Evolutionary conservation across 2,329 filamentous ascomycete genomes (phyloP), one percentile per base, ranked within the genome.

Genomic region (Trichoderma atrobrunneum): DNA sequence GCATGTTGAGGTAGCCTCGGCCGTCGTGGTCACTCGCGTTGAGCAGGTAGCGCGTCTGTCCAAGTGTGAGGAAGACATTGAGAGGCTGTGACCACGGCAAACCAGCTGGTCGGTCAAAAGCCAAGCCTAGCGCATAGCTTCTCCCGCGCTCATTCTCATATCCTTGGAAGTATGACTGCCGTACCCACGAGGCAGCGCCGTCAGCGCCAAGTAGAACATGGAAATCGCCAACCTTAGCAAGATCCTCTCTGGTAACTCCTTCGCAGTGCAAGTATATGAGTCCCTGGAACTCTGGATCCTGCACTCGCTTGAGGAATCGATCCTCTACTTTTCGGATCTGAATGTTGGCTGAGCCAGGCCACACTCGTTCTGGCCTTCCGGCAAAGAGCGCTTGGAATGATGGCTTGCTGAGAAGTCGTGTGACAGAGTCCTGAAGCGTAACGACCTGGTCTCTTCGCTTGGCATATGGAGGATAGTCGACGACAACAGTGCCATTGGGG

Each of bases 251-350:
- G 0, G 76, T 79, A 1, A 80, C 75, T 0, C 76, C 79, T 59
- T 79, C 77, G 16, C 79, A 76, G n/a, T 82, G 78, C 14, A 82
- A 68, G 57, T 80, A 76, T 26, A 82, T 80, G 14, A 80, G 67
- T 0, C 76, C 78, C 3, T 74, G 72, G 67, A 82, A 81, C 61
- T 79, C 75, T 3, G 74, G 72, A 14, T 77, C 77, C 71, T 81
- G 80, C n/a, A 77, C 79, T 7, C 79, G 77, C 43, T 75, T 76
- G n/a, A 82, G 77, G 24, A 82, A 76, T 7, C 80, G 74, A 56
- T 82, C 80, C 54, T 81, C 80, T n/a, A 81, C 79, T 75, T 81
- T 81, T 57, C 80, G 79, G 66, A 82, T 81, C 72, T 81, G 80
- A 26, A 82, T 79, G 64, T 82, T 82, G 24, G 79, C 79, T 8